Evolutionary conservation across 306 rosid species (phyloP), one percentile per base, ranked within the genome.

Genomic region (Rosa rugosa): DNA sequence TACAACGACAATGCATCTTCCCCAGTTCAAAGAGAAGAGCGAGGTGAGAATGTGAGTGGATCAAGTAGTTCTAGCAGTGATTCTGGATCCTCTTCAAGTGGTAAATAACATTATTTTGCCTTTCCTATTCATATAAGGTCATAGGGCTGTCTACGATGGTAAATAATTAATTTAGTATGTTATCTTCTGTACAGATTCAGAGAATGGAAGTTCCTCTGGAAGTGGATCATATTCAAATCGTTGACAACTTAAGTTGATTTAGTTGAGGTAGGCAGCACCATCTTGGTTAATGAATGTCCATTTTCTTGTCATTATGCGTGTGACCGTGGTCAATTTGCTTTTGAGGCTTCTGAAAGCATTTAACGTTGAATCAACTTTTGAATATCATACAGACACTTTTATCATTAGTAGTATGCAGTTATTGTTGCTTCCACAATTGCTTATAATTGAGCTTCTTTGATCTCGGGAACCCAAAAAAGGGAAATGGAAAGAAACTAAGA

Each of bases 11-110:
- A 51, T 59, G 56, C 86, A 66, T 62, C 69, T 22, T 69, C 87
- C 53, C 89, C 90, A 14, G 69, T 53, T 53, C 88, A 56, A 81
- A 80, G 76, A 71, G 90, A 77, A 72, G 84, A 75, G 60, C 83
- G 45, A 53, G 77, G 78, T 12, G 83, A 84, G 79, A 81, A 87
- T 76, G 78, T 85, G 56, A 87, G 90, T 72, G 79, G 91, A 77
- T 82, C 92, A 68, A 88, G 92, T 82, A 87, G 92, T 80, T 88
- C 95, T 25, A 87, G 91, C 78, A 88, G 93, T 57, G 93, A 78
- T 75, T 87, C 96, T 18, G 91, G 91, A 64, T 91, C 96, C 69
- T 88, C 90, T 72, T 76, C 79, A 63, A 46, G 22, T 40, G 47
- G 78, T 84, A 69, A 67, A 22, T 53, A 23, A 20, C 44, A 51